Evolutionary conservation across 139 green algal species (phyloP).

Genomic region (Chlorella sorokiniana): DNA sequence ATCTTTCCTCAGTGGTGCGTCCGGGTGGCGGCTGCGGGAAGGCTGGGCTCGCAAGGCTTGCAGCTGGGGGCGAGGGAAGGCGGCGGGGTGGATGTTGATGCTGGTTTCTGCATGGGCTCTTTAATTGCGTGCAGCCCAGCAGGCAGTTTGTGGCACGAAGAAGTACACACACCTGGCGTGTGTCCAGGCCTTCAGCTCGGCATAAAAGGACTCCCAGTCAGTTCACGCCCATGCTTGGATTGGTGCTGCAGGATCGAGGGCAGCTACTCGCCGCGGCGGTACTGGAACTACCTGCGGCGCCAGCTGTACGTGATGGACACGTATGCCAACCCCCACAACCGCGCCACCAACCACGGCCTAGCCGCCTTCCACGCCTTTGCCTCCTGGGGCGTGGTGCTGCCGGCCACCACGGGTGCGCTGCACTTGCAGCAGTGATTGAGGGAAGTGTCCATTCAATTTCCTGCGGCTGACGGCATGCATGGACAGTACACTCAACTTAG

Average conservation of each 20-base stretch:
- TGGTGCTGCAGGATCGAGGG: slow-evolving; percentile 38
- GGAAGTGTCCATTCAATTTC: too few species aligned
- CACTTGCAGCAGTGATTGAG: too few species aligned
- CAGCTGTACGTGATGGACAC: slow-evolving; percentile 96
- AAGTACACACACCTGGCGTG: too few species aligned
- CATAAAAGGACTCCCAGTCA: too few species aligned
- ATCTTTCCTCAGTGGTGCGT: slow-evolving; percentile 80
- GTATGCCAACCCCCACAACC: slow-evolving; percentile 66
- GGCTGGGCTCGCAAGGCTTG: neutral
- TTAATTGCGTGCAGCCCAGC: too few species aligned
- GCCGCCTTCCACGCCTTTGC: slow-evolving; percentile 64
- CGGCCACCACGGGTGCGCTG: slow-evolving; percentile 36
- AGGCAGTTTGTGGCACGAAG: too few species aligned
- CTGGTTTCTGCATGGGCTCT: too few species aligned
- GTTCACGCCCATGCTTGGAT: neutral
- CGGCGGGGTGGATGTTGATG: too few species aligned
- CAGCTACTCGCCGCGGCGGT: slow-evolving; percentile 50
- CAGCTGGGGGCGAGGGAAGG: too few species aligned
- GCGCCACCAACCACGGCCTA: slow-evolving; percentile 73
- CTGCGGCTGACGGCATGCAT: too few species aligned
- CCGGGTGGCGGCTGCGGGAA: neutral
- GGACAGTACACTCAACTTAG: too few species aligned
- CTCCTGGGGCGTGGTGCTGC: slow-evolving; percentile 67
- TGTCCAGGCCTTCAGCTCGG: too few species aligned
- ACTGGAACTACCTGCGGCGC: slow-evolving; percentile 92